Base-by-base conservation (phyloP, 768 basidiomycete genomes). In the Tylopilus balloui region DNA sequence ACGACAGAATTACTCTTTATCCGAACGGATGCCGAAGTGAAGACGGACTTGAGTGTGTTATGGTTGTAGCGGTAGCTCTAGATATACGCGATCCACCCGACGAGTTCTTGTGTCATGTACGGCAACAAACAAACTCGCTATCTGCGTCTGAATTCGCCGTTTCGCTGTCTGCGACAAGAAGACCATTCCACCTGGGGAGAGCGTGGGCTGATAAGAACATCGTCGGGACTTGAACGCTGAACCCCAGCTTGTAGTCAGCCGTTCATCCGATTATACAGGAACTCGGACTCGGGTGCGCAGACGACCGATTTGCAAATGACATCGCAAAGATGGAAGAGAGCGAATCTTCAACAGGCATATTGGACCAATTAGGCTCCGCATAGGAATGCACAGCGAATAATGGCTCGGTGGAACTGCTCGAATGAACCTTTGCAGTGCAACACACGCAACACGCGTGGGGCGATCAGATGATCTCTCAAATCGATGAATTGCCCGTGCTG, bases 1-100 rank as follows among this genome's bases (percentile, higher is more conserved):
- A 66, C 66, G n/a, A 17, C 41, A 27, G 64, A 66, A n/a, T 36
- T 68, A 11, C 47, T 66, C 14, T 66, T 65, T 23, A 31, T 64
- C 36, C 52, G 45, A 21, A 47, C 58, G 21, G 50, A 57, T 29
- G 23, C 5, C 24, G 55, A 68, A 37, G 42, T 66, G 36, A 50
- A 50, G 40, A 28, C 37, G 39, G 37, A 48, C 12, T 42, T 52
- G n/a, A 55, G 28, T 1, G 53, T 45, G 43, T 34, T 68, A 34
- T 66, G 66, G 63, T 41, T 68, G 40, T 65, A 61, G 37, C 4
- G 6, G 8, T 29, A 8, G 32, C 8, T 11, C 23, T 3, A 28
- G 17, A 27, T 27, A 6, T 19, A 24, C 19, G 21, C 12, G 6
- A 6, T 17, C 5, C n/a, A 3, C 7, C 17, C 11, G 40, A 10